Percentiles rank a stretch among this genome's conserved stretches.
phyloP scores from a whole-genome alignment of 306 rosid species.

The Canavalia gladiata region DNA sequence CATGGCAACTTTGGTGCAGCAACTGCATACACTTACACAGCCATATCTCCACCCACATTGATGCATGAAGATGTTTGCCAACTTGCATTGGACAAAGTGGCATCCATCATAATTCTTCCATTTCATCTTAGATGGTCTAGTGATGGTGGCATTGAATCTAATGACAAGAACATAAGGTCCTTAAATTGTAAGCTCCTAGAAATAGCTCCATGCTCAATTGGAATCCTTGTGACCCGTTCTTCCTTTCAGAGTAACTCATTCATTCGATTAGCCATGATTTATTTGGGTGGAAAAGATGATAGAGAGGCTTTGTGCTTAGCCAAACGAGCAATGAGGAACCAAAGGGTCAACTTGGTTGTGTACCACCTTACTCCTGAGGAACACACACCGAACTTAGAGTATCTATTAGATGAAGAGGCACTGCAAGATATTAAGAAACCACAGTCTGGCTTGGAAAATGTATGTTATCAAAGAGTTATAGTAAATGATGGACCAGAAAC shows the following conservation, averaged over 20 bases:
- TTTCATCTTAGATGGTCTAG: slow-evolving; percentile 63
- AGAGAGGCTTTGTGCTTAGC: slow-evolving; percentile 63
- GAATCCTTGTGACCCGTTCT: slow-evolving; percentile 58
- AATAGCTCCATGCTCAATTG: slow-evolving; percentile 67
- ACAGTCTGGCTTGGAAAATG: not conserved
- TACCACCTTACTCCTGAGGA: slow-evolving; percentile 43
- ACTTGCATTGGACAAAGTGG: slow-evolving; percentile 60
- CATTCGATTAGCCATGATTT: slow-evolving; percentile 55
- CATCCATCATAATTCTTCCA: slow-evolving; percentile 62
- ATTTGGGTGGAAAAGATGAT: slow-evolving; percentile 66
- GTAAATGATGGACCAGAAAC: slow-evolving; percentile 53
- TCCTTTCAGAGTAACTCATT: not conserved
- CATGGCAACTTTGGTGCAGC: slow-evolving; percentile 44
- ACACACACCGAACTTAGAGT: slow-evolving; percentile 33
- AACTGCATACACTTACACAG: slow-evolving; percentile 52
- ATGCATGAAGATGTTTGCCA: slow-evolving; percentile 72
- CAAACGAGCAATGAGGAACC: slow-evolving; percentile 52
- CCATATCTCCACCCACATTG: slow-evolving; percentile 51
- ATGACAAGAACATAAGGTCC: slow-evolving; percentile 55
- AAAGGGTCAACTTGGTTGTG: slow-evolving; percentile 47
- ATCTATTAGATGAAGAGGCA: slow-evolving; percentile 31
- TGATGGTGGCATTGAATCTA: slow-evolving; percentile 56
- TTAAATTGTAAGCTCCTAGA: slow-evolving; percentile 55
- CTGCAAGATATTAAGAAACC: slow-evolving; percentile 17
- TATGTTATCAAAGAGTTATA: slow-evolving; percentile 26